These are phyloP conservation scores for Penicilliopsis zonata DNA, from an alignment of 495 filamentous ascomycete species.

Conservation along the genomic window DNA sequence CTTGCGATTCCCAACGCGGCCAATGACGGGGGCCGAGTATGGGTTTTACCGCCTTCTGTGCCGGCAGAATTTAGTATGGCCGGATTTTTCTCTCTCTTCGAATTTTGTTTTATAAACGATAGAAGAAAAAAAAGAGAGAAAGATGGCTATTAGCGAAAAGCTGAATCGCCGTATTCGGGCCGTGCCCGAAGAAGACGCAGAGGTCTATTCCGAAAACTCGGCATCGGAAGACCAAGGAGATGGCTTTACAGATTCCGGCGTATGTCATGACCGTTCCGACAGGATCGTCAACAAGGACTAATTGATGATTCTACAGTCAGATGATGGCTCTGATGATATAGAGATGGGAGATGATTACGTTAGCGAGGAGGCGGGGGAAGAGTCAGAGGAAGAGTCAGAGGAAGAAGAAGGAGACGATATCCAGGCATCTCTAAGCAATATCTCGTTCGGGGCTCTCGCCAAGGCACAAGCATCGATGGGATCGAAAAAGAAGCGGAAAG, in stretches of 20 bases:
- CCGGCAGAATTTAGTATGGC: no score
- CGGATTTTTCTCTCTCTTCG: no score
- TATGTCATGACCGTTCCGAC: background rate
- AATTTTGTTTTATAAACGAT: no score
- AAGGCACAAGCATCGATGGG: conserved; percentile 66
- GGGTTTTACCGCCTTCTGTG: no score
- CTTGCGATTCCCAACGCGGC: no score
- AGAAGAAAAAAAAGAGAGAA: conserved; percentile 6
- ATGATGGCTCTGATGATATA: conserved; percentile 13
- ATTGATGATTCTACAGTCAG: background rate
- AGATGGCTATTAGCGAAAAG: conserved; percentile 34
- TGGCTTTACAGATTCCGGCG: conserved; percentile 4
- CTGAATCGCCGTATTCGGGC: conserved; percentile 50
- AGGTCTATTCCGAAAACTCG: conserved; percentile 21
- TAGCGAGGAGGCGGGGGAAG: conserved; percentile 11
- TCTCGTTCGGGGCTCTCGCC: conserved; percentile 82
- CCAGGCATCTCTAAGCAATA: conserved; percentile 27
- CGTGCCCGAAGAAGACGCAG: conserved; percentile 39
- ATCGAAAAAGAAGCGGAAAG: conserved; percentile 21
- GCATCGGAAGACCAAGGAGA: conserved; percentile 12
- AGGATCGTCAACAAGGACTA: background rate
- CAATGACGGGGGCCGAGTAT: no score
- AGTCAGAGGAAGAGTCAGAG: conserved; percentile 13
- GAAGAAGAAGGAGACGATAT: conserved; percentile 26
- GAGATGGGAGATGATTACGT: conserved; percentile 19